Percentiles rank a stretch among this genome's conserved stretches.
These are phyloP conservation scores for Tetratostichococcus sp. DNA, from an alignment of 139 green algal species.

Conservation along the genomic window DNA sequence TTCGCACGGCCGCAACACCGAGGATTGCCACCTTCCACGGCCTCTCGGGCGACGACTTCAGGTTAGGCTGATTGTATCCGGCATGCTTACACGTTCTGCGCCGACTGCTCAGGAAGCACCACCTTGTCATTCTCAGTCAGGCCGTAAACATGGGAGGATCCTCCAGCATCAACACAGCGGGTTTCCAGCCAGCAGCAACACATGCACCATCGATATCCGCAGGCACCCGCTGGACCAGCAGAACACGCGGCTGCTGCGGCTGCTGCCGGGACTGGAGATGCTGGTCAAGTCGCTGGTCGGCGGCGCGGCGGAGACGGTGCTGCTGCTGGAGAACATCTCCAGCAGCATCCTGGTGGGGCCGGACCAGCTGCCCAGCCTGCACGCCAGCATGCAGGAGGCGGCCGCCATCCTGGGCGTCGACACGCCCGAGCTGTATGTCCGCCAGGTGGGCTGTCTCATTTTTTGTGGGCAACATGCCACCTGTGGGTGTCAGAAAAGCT, in stretches of 20 bases:
- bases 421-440: conserved; percentile 83
- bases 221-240: conserved; percentile 92
- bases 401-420: conserved; percentile 72
- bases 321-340: conserved; percentile 92
- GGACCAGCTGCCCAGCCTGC: conserved; percentile 81
- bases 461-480: too few species aligned
- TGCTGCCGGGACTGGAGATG: conserved; percentile 78
- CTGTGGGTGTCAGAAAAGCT: too few species aligned
- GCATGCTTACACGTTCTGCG: too few species aligned
- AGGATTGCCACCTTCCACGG: background rate
- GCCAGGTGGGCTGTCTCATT: conserved; percentile 36
- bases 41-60: background rate
- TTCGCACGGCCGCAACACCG: background rate
- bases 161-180: too few species aligned
- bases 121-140: too few species aligned
- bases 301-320: conserved; percentile 73
- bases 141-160: too few species aligned
- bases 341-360: conserved; percentile 69
- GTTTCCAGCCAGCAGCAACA: too few species aligned
- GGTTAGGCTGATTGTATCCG: background rate
- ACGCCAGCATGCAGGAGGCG: conserved; percentile 71
- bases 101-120: too few species aligned
- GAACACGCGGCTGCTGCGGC: conserved; percentile 81
- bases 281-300: conserved; percentile 73
- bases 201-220: too few species aligned